Conservation (phyloP, 1,284 basidiomycete species). For the Melampsora larici-populina region DNA sequence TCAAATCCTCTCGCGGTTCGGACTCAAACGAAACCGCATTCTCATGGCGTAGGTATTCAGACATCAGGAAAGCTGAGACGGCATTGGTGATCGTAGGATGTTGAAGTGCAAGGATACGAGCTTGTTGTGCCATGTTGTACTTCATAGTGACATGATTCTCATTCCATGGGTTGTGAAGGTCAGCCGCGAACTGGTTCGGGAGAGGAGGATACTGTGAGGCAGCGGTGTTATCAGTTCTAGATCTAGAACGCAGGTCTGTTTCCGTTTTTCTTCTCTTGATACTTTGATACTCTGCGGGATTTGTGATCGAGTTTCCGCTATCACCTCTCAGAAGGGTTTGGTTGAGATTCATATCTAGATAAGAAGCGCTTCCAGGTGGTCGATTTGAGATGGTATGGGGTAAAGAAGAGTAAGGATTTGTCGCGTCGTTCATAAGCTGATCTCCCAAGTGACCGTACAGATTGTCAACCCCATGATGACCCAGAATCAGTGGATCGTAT, state of each 20-base stretch:
- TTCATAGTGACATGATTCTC: constrained; percentile 20
- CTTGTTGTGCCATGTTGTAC: neutral
- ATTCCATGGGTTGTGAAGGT: constrained; percentile 29
- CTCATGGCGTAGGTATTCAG: constrained; percentile 5
- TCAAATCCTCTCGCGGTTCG: constrained; percentile 4
- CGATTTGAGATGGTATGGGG: constrained; percentile 11
- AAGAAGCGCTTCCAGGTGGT: constrained; percentile 18
- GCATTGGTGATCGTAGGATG: constrained; percentile 12
- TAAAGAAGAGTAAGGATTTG: constrained; percentile 11
- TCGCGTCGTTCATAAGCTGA: constrained; percentile 11
- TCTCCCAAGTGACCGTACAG: constrained; percentile 16
- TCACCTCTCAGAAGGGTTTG: constrained; percentile 14
- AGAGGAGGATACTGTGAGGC: neutral
- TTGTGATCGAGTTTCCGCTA: neutral
- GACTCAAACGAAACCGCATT: constrained; percentile 16
- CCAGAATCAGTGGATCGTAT: constrained; percentile 30
- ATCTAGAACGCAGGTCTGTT: constrained; percentile 24
- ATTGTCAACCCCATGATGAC: constrained; percentile 12
- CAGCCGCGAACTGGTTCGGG: constrained; percentile 23
- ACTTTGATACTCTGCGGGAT: constrained; percentile 10
- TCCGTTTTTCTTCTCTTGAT: constrained; percentile 41
- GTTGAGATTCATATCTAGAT: constrained; percentile 3
- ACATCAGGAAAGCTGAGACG: constrained; percentile 20
- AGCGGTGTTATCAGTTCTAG: neutral
- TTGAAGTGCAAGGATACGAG: constrained; percentile 2